Percentiles rank a stretch among this genome's conserved stretches.
Evolutionary conservation across 345 rosid species (phyloP).

Genomic region (Salix exigua): DNA sequence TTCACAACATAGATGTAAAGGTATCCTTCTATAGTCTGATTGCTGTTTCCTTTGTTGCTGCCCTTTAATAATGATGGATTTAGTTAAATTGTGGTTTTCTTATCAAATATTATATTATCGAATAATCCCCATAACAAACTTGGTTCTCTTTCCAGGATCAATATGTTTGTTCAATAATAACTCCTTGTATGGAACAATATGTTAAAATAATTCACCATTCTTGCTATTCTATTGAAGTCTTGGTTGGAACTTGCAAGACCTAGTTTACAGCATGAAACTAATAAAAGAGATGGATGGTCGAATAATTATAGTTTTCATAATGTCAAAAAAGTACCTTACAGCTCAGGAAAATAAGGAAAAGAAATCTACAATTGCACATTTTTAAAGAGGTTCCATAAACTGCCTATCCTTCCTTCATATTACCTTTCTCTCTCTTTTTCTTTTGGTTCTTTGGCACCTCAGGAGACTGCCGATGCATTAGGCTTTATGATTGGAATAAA

Average conservation of each 20-base stretch:
- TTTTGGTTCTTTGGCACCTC: background rate
- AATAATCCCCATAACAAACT: background rate
- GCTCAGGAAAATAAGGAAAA: background rate
- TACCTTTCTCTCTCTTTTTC: background rate
- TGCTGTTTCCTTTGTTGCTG: background rate
- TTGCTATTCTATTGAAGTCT: background rate
- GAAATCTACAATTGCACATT: background rate
- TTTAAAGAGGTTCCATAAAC: background rate
- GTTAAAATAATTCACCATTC: background rate
- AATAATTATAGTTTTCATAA: background rate
- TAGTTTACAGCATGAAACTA: background rate
- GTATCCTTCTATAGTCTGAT: slow-evolving; percentile 28
- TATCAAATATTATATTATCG: background rate
- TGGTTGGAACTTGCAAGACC: background rate
- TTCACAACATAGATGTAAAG: slow-evolving; percentile 66
- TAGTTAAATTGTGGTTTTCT: background rate
- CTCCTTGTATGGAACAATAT: background rate
- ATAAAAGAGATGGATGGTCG: background rate
- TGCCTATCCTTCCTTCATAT: background rate
- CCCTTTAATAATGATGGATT: background rate
- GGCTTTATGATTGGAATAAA: background rate
- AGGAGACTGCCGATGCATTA: background rate
- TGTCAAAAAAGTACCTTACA: background rate
- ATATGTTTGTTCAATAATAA: background rate
- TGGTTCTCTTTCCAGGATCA: background rate